Percentiles rank a stretch among this genome's conserved stretches.
Evolutionary conservation across 257 asterid species (phyloP).

Genomic region (Mitragyna speciosa): DNA sequence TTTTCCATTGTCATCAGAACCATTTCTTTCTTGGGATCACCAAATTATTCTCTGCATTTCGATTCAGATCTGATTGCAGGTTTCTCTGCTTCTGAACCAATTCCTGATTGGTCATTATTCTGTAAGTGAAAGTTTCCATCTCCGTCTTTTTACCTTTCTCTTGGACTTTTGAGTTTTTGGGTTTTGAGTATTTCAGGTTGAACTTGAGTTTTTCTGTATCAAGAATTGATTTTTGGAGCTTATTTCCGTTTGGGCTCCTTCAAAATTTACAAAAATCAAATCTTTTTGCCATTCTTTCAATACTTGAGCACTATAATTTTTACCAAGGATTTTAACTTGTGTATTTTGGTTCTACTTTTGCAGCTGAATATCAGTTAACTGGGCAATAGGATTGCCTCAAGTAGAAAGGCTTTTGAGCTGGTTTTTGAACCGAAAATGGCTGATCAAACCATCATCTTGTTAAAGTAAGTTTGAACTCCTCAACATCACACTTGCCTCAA

Average conservation of each 20-base stretch:
- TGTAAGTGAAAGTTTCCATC: constrained; percentile 17
- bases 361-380: background rate
- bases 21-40: constrained; percentile 45
- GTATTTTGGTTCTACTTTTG: background rate
- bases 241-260: constrained; percentile 5
- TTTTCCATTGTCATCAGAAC: constrained; percentile 2
- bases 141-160: background rate
- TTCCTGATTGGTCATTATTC: background rate
- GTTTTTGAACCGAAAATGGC: background rate
- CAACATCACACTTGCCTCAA: background rate
- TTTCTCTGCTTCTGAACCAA: constrained; percentile 8
- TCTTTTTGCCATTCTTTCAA: background rate
- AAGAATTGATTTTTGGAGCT: constrained; percentile 4
- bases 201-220: background rate
- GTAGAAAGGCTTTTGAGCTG: background rate
- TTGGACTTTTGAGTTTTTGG: background rate
- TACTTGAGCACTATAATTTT: background rate
- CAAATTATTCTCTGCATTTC: constrained; percentile 38
- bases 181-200: background rate
- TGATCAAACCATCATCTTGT: background rate
- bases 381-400: background rate
- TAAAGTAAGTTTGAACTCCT: background rate
- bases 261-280: background rate
- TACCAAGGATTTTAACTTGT: background rate
- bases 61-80: constrained; percentile 35